phyloP scores from a whole-genome alignment of 129 eudicot genomes.

The Dittrichia graveolens region DNA sequence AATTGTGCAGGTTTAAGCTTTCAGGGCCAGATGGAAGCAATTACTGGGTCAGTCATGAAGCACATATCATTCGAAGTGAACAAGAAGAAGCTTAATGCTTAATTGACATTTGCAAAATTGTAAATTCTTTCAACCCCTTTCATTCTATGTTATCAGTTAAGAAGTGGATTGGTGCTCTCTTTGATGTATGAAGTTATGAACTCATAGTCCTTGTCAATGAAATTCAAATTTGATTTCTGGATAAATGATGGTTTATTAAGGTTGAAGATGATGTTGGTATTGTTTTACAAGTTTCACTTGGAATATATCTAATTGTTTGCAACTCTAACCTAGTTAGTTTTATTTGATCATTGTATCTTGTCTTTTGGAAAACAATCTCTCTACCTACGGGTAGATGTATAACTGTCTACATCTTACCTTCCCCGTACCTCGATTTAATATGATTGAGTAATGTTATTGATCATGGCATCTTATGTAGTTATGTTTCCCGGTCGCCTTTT shows the following conservation, averaged over 20 bases:
- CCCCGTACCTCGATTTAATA: too few relatives aligned
- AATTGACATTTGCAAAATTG: constrained; percentile 13
- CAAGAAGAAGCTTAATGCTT: constrained; percentile 58
- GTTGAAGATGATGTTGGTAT: not conserved
- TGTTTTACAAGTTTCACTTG: too few relatives aligned
- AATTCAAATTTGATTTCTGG: constrained; percentile 3
- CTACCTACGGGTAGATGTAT: too few relatives aligned
- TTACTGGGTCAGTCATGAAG: constrained; percentile 67
- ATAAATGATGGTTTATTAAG: not conserved
- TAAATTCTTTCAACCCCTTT: constrained; percentile 35
- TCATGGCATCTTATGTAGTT: too few relatives aligned
- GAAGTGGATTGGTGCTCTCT: constrained; percentile 17
- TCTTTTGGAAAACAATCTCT: not conserved
- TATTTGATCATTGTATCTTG: not conserved
- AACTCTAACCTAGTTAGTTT: not conserved
- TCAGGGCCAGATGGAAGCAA: constrained; percentile 82
- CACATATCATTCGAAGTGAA: constrained; percentile 65
- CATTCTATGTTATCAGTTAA: constrained; percentile 11
- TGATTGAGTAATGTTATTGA: too few relatives aligned
- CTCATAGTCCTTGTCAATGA: constrained; percentile 6
- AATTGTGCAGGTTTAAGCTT: constrained; percentile 61
- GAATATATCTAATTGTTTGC: not conserved
- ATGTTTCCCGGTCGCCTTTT: too few relatives aligned
- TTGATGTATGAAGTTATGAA: constrained; percentile 16
- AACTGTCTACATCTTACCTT: too few relatives aligned